phyloP scores from a whole-genome alignment of 805 yeast species.

The Hanseniaspora meyeri region DNA sequence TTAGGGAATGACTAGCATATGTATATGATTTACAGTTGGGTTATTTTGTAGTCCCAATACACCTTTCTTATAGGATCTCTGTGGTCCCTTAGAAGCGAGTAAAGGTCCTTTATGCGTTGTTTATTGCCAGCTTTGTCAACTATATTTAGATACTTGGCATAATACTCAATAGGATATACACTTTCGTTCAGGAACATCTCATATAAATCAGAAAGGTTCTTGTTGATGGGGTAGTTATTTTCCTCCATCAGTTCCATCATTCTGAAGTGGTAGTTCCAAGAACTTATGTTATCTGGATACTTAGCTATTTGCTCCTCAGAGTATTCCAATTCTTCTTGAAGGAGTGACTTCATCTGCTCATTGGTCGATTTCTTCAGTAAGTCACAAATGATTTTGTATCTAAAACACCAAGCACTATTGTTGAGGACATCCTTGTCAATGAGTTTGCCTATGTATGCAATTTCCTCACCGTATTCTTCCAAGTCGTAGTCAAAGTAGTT shows the following conservation, averaged over 20 bases:
- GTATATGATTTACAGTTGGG: neutral
- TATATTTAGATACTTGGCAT: conserved; percentile 39
- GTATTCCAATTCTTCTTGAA: conserved; percentile 41
- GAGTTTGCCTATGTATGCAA: conserved; percentile 37
- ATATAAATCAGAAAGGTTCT: conserved; percentile 34
- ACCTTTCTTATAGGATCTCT: conserved; percentile 52
- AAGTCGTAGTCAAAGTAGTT: conserved; percentile 30
- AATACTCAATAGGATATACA: conserved; percentile 50
- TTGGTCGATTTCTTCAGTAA: conserved; percentile 18
- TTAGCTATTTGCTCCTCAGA: conserved; percentile 36
- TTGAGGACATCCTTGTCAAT: conserved; percentile 60
- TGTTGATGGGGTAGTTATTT: conserved; percentile 25
- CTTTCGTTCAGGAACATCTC: conserved; percentile 24
- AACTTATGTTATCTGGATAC: conserved; percentile 71
- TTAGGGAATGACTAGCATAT: neutral
- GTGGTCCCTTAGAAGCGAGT: conserved; percentile 37
- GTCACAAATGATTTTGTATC: conserved; percentile 44
- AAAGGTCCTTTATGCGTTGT: conserved; percentile 33
- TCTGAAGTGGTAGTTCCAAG: conserved; percentile 76
- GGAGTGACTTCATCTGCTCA: conserved; percentile 9
- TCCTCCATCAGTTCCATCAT: conserved; percentile 29
- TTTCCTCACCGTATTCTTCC: conserved; percentile 38
- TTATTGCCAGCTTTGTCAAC: conserved; percentile 21
- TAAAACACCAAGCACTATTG: conserved; percentile 88
- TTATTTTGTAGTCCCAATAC: conserved; percentile 45